These are phyloP conservation scores for Xylariaceae sp. DNA, from an alignment of 2,329 filamentous ascomycete species.

Conservation along the genomic window DNA sequence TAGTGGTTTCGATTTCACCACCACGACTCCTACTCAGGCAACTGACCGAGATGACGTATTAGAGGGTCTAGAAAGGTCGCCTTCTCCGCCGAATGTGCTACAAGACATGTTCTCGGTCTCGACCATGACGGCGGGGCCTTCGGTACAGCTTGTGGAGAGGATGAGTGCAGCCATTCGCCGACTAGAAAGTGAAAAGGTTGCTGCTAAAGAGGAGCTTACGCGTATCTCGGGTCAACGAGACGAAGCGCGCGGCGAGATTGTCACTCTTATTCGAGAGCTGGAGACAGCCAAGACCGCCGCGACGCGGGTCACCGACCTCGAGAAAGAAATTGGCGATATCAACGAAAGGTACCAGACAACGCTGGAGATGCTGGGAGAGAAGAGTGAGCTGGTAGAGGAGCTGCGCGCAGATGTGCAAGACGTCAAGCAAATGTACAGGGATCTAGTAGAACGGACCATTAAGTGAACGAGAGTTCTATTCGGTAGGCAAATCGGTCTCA, in stretches of 20 bases:
- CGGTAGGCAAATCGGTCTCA: constrained; percentile 9
- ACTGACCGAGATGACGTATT: constrained; percentile 45
- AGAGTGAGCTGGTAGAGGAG: constrained; percentile 92
- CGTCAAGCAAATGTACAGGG: constrained; percentile 93
- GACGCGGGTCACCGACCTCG: constrained; percentile 56
- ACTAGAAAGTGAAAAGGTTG: constrained; percentile 86
- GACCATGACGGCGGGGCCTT: constrained; percentile 83
- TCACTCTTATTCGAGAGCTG: constrained; percentile 78
- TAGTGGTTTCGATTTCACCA: constrained; percentile 42
- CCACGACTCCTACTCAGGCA: constrained; percentile 39
- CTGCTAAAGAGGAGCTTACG: constrained; percentile 77
- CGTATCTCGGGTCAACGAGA: constrained; percentile 81
- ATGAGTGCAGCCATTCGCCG: constrained; percentile 92
- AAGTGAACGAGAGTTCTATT: constrained; percentile 42
- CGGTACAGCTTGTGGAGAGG: constrained; percentile 89
- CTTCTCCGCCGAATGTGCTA: constrained; percentile 62
- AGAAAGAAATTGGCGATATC: constrained; percentile 62
- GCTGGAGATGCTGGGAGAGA: constrained; percentile 91
- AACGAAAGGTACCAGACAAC: constrained; percentile 82
- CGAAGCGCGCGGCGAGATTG: constrained; percentile 87
- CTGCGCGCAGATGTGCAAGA: constrained; percentile 82
- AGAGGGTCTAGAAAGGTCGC: constrained; percentile 50
- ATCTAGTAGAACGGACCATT: constrained; percentile 80
- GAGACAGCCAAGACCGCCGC: constrained; percentile 62
- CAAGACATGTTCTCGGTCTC: constrained; percentile 86